phyloP scores from a whole-genome alignment of 2,329 filamentous ascomycete genomes.

The Mycosphaerelloides madeirae region DNA sequence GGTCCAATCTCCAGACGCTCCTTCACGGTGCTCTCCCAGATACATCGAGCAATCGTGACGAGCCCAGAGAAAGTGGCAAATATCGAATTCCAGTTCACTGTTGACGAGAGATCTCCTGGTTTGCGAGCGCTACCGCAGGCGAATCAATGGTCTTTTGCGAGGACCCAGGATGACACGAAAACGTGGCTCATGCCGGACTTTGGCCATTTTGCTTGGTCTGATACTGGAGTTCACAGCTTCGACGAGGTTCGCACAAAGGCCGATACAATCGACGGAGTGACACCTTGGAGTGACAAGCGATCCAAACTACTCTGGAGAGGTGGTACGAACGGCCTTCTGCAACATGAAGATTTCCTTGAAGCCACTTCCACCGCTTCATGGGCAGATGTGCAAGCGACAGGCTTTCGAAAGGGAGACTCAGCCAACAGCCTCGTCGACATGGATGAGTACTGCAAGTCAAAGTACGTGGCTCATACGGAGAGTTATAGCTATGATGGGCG shows the following conservation, averaged over 20 bases:
- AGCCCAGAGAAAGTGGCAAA: slow-evolving; percentile 1
- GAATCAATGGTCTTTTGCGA: background rate
- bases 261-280: background rate
- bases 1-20: background rate
- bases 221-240: background rate
- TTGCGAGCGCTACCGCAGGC: background rate
- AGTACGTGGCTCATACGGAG: background rate
- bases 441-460: background rate
- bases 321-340: background rate
- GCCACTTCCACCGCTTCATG: background rate
- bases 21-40: background rate
- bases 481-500: background rate
- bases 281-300: background rate
- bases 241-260: background rate
- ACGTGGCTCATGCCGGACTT: slow-evolving; percentile 1
- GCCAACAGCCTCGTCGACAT: background rate
- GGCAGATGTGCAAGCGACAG: background rate
- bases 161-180: background rate
- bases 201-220: background rate
- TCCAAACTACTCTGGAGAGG: background rate
- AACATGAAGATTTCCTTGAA: background rate
- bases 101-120: background rate
- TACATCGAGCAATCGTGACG: background rate
- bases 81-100: background rate
- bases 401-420: too few relatives aligned